Evolutionary conservation across 768 basidiomycete genomes (phyloP).

Genomic region (Termitomyces sp.): DNA sequence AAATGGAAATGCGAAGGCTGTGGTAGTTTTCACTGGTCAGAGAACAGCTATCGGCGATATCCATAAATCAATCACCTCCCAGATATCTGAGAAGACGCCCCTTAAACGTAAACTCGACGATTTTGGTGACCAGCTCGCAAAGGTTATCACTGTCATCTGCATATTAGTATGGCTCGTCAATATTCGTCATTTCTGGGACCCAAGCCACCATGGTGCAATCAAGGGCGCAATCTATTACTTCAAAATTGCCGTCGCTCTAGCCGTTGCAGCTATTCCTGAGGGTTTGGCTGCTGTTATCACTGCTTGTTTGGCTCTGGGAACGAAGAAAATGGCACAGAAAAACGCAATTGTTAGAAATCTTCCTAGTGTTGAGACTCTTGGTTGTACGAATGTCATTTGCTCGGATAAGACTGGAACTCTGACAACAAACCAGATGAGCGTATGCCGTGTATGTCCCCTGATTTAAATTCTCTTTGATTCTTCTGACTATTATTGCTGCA

Average conservation of each 20-base stretch:
- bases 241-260: conserved; percentile 98
- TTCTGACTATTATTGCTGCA: conserved; percentile 27
- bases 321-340: conserved; percentile 99
- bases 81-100: conserved; percentile 95
- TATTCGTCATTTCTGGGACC: conserved; percentile 93
- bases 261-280: conserved; percentile 99
- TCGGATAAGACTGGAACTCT: conserved; percentile 98
- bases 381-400: conserved; percentile 98
- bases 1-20: conserved; percentile 83
- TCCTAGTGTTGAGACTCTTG: conserved; percentile 95
- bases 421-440: conserved; percentile 98
- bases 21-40: conserved; percentile 86
- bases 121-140: conserved; percentile 96
- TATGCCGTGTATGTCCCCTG: conserved; percentile 59
- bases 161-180: conserved; percentile 98
- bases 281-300: conserved; percentile 98
- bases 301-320: conserved; percentile 92
- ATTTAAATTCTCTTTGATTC: conserved; percentile 1
- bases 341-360: conserved; percentile 97
- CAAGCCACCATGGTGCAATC: conserved; percentile 84
- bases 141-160: conserved; percentile 96
- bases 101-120: conserved; percentile 97
- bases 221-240: conserved; percentile 98
- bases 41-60: conserved; percentile 95
- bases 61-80: conserved; percentile 91